Evolutionary conservation across 2,329 filamentous ascomycete genomes (phyloP).

Genomic region (Beauveria australis): DNA sequence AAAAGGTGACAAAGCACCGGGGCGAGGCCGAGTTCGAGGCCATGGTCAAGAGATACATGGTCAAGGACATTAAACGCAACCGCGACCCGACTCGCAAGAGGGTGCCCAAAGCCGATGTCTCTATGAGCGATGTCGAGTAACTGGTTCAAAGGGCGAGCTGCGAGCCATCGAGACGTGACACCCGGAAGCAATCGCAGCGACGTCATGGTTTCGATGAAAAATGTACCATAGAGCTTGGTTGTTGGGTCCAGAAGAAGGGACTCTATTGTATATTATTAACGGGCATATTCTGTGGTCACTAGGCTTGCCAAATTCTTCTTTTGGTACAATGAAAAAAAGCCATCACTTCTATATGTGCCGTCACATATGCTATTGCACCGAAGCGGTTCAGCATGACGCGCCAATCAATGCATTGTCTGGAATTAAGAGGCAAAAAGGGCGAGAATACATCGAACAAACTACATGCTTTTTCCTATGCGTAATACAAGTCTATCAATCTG

Average conservation of each 20-base stretch:
- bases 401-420: too few relatives aligned
- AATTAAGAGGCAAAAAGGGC: background rate
- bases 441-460: background rate
- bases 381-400: too few relatives aligned
- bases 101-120: background rate
- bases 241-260: background rate
- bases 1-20: constrained; percentile 75
- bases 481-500: constrained; percentile 1
- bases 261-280: constrained; percentile 7
- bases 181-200: background rate
- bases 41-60: constrained; percentile 7
- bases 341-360: background rate
- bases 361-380: too few relatives aligned
- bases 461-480: constrained; percentile 2
- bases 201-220: background rate
- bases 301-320: background rate
- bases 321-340: background rate
- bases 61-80: background rate
- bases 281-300: background rate
- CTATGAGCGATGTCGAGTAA: background rate
- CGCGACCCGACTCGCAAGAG: background rate
- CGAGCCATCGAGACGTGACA: background rate
- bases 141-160: too few relatives aligned
- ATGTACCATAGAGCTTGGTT: constrained; percentile 1
- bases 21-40: constrained; percentile 61